Evolutionary conservation across 495 filamentous ascomycete species (phyloP).

Genomic region (Paragyromitra xinjiangensis): DNA sequence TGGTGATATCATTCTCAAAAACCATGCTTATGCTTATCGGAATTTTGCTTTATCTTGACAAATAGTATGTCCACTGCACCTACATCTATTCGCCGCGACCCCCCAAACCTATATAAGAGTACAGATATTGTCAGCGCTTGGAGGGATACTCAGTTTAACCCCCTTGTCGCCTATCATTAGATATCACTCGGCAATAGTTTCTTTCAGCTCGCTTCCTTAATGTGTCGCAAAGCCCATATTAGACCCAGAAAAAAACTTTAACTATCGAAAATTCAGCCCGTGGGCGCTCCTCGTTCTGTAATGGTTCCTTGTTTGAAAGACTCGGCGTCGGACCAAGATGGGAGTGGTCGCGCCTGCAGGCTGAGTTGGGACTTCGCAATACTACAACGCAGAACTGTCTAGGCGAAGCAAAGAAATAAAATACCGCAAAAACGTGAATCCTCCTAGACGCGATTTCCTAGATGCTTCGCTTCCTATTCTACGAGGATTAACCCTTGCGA

Average conservation of each 20-base stretch:
- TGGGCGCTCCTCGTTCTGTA: background rate
- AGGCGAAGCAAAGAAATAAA: conserved; percentile 16
- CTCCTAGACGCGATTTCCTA: background rate
- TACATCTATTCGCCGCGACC: background rate
- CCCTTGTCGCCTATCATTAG: conserved; percentile 23
- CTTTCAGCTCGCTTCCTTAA: background rate
- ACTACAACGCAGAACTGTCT: background rate
- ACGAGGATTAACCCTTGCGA: background rate
- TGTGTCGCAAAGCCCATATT: background rate
- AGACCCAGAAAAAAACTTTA: background rate
- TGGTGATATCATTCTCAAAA: background rate
- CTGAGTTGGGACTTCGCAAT: conserved; percentile 10
- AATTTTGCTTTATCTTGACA: background rate
- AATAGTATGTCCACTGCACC: background rate
- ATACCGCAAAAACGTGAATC: conserved; percentile 6
- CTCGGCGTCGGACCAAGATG: background rate
- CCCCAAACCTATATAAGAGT: background rate
- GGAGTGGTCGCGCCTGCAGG: conserved; percentile 21
- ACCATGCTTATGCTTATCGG: background rate
- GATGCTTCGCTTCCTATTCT: background rate
- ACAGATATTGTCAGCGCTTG: background rate
- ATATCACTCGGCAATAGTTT: conserved; percentile 39
- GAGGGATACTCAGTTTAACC: background rate
- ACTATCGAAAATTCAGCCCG: background rate
- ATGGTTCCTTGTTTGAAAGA: background rate